A percentile compares a stretch with the other conserved stretches of the same genome.
Evolutionary conservation across 345 rosid genomes (phyloP).

Genomic region (Dipteronia sinensis): DNA sequence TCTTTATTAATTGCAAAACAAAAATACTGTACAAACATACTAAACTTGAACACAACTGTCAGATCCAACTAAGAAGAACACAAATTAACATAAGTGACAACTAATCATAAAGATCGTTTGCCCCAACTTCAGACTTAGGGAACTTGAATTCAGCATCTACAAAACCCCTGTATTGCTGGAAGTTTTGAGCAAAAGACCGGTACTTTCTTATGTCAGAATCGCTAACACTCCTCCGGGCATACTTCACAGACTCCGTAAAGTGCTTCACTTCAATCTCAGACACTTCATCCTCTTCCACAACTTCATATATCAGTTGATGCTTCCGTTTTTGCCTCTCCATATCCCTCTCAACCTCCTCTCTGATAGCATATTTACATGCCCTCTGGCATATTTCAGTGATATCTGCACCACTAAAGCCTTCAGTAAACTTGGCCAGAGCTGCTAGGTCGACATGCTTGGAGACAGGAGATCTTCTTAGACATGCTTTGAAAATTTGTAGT

Average conservation of each 20-base stretch:
- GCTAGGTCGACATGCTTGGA: slow-evolving; percentile 21
- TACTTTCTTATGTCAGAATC: slow-evolving; percentile 22
- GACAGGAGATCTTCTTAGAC: slow-evolving; percentile 25
- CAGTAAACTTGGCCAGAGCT: slow-evolving; percentile 20
- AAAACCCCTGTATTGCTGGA: slow-evolving; percentile 18
- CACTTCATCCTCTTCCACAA: slow-evolving; percentile 13
- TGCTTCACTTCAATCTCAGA: no score
- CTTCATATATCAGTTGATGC: background rate
- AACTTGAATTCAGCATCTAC: slow-evolving; percentile 14
- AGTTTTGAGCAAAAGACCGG: slow-evolving; percentile 24
- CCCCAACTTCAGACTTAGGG: background rate
- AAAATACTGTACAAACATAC: no score
- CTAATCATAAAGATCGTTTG: background rate
- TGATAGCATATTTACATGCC: slow-evolving; percentile 14
- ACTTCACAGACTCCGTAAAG: slow-evolving; percentile 7
- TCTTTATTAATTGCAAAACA: no score
- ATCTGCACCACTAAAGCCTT: slow-evolving; percentile 21
- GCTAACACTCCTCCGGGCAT: slow-evolving; percentile 23
- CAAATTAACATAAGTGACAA: no score
- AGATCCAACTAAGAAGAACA: no score
- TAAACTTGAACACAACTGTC: no score
- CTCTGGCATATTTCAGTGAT: slow-evolving; percentile 19
- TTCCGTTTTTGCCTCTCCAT: slow-evolving; percentile 3
- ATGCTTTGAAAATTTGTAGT: slow-evolving; percentile 23
- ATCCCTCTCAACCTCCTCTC: slow-evolving; percentile 22